phyloP scores from a whole-genome alignment of 1,139 yeast species.

The Taphrina communis region DNA sequence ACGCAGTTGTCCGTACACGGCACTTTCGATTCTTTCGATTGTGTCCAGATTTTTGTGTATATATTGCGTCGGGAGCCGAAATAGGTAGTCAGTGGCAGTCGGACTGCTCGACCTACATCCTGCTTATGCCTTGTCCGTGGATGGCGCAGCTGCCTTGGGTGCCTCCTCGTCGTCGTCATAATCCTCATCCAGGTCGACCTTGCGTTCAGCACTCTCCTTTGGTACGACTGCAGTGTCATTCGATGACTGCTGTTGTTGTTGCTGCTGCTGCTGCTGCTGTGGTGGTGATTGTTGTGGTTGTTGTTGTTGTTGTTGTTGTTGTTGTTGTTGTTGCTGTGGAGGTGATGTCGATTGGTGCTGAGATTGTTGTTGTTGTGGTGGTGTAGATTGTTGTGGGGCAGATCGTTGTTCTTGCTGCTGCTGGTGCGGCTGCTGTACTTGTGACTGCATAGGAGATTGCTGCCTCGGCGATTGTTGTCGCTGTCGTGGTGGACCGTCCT shows the following conservation, averaged over 20 bases:
- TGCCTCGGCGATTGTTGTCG: not conserved
- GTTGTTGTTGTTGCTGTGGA: not conserved
- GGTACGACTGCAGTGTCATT: not conserved
- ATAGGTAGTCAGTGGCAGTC: no score
- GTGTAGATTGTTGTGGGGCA: not conserved
- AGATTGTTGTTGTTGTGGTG: not conserved
- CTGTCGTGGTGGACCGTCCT: not conserved
- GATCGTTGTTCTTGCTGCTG: not conserved
- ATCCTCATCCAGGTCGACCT: conserved; percentile 47
- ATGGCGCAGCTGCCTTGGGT: not conserved
- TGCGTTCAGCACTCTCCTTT: conserved; percentile 38
- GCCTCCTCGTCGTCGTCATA: conserved; percentile 46
- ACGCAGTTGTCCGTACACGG: no score
- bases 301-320: not conserved
- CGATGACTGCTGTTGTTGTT: not conserved
- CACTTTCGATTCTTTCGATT: no score
- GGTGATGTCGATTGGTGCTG: not conserved
- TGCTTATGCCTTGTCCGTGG: no score
- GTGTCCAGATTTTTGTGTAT: no score
- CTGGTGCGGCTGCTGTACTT: not conserved
- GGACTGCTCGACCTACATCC: no score
- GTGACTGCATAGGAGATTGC: not conserved
- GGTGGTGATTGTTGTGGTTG: not conserved
- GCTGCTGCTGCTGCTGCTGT: not conserved
- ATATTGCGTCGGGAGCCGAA: no score